Percentiles rank a stretch among this genome's conserved stretches.
Evolutionary conservation across 2,329 filamentous ascomycete species (phyloP).

Genomic region (Endothia cerciana): DNA sequence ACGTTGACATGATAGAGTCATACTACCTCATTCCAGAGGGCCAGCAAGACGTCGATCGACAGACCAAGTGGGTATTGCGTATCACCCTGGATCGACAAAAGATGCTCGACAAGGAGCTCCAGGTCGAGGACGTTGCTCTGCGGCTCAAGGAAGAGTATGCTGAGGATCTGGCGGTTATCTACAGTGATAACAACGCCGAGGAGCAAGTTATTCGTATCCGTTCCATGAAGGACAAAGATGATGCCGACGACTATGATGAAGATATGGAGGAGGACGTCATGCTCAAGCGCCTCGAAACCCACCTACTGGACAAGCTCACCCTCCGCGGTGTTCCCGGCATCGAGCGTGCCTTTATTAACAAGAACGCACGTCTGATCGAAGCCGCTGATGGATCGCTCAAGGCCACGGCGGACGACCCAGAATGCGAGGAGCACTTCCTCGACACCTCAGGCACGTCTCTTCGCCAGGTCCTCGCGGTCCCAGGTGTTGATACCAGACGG

Average conservation of each 20-base stretch:
- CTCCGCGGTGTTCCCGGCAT: conserved; percentile 89
- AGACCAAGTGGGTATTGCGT: conserved; percentile 95
- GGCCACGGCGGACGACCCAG: conserved; percentile 71
- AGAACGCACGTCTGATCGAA: conserved; percentile 70
- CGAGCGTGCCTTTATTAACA: conserved; percentile 90
- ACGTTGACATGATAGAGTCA: conserved; percentile 92
- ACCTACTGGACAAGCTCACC: conserved; percentile 88
- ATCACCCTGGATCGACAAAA: conserved; percentile 92
- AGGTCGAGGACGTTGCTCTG: conserved; percentile 86
- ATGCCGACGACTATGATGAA: conserved; percentile 66
- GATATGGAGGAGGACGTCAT: conserved; percentile 84
- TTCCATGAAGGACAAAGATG: conserved; percentile 70
- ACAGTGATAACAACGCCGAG: conserved; percentile 97
- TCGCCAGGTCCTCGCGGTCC: conserved; percentile 79
- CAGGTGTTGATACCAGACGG: conserved; percentile 82
- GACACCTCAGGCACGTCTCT: conserved; percentile 92
- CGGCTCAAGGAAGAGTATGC: conserved; percentile 89
- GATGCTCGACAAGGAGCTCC: conserved; percentile 91
- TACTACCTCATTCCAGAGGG: conserved; percentile 95
- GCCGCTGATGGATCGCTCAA: conserved; percentile 73
- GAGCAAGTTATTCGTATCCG: conserved; percentile 93
- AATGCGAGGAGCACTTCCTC: conserved; percentile 91
- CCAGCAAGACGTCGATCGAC: conserved; percentile 64
- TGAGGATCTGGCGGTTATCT: conserved; percentile 86
- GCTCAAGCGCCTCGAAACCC: conserved; percentile 87